A percentile compares a stretch with the other conserved stretches of the same genome.
Conservation (phyloP, 352 stramenopile genomes). For the Paralagenidium karlingii region DNA sequence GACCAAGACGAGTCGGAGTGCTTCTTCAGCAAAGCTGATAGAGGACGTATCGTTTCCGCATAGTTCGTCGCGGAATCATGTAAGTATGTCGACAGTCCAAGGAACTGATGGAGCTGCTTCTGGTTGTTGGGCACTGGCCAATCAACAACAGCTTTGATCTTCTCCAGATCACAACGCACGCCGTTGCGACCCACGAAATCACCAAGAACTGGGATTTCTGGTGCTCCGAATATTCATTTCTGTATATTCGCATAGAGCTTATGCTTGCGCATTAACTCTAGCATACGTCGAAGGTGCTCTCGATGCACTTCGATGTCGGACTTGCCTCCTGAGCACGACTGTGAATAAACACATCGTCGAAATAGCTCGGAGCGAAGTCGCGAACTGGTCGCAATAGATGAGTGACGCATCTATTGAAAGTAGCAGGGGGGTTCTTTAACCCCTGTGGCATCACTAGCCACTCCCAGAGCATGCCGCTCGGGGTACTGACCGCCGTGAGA, state of each 20-base stretch:
- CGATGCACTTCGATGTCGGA: background rate
- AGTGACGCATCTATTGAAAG: slow-evolving; percentile 19
- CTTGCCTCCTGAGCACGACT: background rate
- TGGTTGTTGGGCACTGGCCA: background rate
- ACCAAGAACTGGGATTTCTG: background rate
- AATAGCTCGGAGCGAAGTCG: slow-evolving; percentile 1
- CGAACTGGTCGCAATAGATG: slow-evolving; percentile 9
- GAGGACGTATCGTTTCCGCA: background rate
- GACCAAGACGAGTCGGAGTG: background rate
- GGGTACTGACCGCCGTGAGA: background rate
- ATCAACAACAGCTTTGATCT: background rate
- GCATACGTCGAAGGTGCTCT: background rate
- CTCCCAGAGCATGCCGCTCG: background rate
- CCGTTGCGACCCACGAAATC: background rate
- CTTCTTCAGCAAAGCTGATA: background rate
- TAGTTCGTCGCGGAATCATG: background rate
- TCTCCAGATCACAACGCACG: background rate
- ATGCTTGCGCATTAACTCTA: background rate
- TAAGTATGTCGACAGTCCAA: too few species aligned
- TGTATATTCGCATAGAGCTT: background rate
- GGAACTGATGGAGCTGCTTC: too few species aligned
- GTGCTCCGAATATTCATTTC: background rate
- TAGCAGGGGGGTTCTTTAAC: slow-evolving; percentile 12
- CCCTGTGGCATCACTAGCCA: slow-evolving; percentile 5
- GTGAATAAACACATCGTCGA: slow-evolving; percentile 1